phyloP scores from a whole-genome alignment of 768 basidiomycete species.

The Leccinum longicurvipes region DNA sequence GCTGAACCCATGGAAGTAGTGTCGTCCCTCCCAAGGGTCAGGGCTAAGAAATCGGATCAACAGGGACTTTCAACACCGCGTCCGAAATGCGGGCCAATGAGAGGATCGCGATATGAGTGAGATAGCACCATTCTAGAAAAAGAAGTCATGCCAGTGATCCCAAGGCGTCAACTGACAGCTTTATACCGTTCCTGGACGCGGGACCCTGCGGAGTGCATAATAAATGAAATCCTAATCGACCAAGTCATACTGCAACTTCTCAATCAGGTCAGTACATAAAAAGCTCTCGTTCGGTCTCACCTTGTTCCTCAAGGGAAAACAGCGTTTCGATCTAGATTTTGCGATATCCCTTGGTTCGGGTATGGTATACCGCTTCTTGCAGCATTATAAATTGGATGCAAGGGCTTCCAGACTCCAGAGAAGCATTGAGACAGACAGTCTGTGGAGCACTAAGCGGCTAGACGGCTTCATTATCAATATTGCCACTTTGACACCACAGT shows the following conservation, averaged over 20 bases:
- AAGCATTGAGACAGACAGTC: slow-evolving; percentile 1
- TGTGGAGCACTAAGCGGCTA: slow-evolving; percentile 10
- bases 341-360: neutral
- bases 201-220: slow-evolving; percentile 12
- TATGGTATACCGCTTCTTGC: neutral
- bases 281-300: neutral
- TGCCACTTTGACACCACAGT: neutral
- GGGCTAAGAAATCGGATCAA: neutral
- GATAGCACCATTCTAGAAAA: slow-evolving; percentile 11
- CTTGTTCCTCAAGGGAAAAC: neutral
- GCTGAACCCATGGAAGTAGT: neutral
- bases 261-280: slow-evolving; percentile 8
- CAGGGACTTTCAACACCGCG: slow-evolving; percentile 9
- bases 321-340: neutral
- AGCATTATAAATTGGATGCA: neutral
- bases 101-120: slow-evolving; percentile 11
- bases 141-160: slow-evolving; percentile 5
- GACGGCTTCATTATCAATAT: neutral
- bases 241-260: neutral
- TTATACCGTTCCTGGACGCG: slow-evolving; percentile 13
- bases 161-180: neutral
- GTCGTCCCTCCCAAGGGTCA: slow-evolving; percentile 4
- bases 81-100: slow-evolving; percentile 19
- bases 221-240: slow-evolving; percentile 6
- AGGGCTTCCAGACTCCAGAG: neutral